Base-by-base conservation (phyloP, 1,139 yeast species). In the Suhomyces choctaworum region DNA sequence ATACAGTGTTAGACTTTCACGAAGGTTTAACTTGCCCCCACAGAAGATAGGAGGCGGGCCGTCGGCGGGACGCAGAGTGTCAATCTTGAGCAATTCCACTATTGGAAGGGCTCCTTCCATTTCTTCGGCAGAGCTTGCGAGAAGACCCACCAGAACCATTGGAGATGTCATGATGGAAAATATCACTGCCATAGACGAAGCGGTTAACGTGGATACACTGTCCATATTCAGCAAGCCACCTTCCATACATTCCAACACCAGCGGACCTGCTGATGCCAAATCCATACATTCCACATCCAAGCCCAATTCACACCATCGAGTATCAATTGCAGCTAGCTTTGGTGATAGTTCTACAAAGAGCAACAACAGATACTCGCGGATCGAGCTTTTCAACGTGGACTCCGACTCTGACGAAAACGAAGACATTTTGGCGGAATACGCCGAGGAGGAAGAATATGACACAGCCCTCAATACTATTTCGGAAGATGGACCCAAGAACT, bases 111-210 rank as follows among this genome's bases (percentile, higher is more conserved):
- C 48, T 29, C 47, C 47, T 14, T 51, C 65, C 4, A 49, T 54
- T 6, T 47, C 52, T 7, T 61, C 64, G 3, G 51, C 44, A 5
- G 62, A 59, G 10, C 30, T 29, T 16, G 12, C 28, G 3, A 22
- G 41, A 14, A 31, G 41, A 27, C 32, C 57, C 6, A 49, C 51
- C 13, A 64, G 72, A 27, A 79, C 83, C 0, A 71, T 84, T 32
- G 94, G 92, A 12, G 89, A 82, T 50, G 75, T 83, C 28, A 65
- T 82, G 62, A 65, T 82, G 39, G 77, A 72, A 41, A 78, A 74
- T 44, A 73, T 78, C 1, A 69, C 64, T 37, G 82, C 83, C 14
- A 73, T 80, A 4, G 87, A 80, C 47, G 78, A 72, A 31, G 83
- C 80, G 0, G 67, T 77, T 9, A 52, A 55, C 29, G 16, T 32